These are phyloP conservation scores for Monosporascus sp. DNA, from an alignment of 2,329 filamentous ascomycete genomes.

Conservation along the genomic window DNA sequence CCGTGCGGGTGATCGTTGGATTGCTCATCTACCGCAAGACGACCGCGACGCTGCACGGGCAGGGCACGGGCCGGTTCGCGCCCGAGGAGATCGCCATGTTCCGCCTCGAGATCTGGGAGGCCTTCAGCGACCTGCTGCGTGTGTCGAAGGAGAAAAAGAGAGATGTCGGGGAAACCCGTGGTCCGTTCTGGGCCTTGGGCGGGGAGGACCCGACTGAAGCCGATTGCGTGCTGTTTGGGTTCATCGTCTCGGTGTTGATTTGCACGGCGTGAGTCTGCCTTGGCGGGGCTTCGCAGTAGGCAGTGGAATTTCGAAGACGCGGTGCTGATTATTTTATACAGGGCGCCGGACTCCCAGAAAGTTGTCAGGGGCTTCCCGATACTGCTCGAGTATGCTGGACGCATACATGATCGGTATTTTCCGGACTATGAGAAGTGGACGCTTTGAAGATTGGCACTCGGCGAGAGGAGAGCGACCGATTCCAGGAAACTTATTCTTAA, in stretches of 20 bases:
- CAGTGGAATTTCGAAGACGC: conserved; percentile 3
- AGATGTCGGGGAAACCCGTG: conserved; percentile 4
- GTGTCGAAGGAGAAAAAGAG: conserved; percentile 24
- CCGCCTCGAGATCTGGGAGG: conserved; percentile 49
- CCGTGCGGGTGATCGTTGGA: conserved; percentile 46
- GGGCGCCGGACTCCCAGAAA: conserved; percentile 40
- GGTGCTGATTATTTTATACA: conserved; percentile 18
- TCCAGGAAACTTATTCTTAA: too few relatives aligned
- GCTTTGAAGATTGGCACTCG: too few relatives aligned
- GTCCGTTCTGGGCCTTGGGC: conserved; percentile 55
- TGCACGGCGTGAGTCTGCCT: conserved; percentile 46
- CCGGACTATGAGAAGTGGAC: conserved; percentile 47
- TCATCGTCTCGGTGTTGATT: conserved; percentile 47
- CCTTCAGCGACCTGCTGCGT: conserved; percentile 40
- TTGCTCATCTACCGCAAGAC: conserved; percentile 40
- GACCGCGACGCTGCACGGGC: conserved; percentile 44
- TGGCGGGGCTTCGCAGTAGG: too few relatives aligned
- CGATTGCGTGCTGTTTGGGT: conserved; percentile 54
- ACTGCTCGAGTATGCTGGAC: conserved; percentile 49
- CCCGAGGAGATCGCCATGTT: conserved; percentile 43
- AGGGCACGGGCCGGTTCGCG: conserved; percentile 49
- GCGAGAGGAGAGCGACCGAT: too few relatives aligned
- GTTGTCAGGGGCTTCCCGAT: conserved; percentile 42
- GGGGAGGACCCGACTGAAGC: conserved; percentile 49
- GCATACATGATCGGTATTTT: conserved; percentile 54